phyloP scores from a whole-genome alignment of 352 stramenopile genomes.

The Phytopythium chamaehyphon region DNA sequence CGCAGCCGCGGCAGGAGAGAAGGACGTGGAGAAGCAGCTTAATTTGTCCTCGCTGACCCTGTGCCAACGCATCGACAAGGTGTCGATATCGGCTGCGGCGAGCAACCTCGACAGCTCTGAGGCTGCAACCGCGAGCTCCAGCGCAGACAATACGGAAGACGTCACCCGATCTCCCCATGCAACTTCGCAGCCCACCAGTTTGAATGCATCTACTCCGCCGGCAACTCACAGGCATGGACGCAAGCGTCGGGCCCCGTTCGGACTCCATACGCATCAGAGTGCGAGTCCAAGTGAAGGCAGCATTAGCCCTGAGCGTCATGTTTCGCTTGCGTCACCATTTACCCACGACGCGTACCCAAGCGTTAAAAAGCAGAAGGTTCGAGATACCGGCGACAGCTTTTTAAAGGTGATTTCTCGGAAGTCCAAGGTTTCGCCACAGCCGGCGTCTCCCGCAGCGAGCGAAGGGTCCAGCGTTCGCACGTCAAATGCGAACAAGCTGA shows the following conservation, averaged over 20 bases:
- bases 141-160: background rate
- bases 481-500: background rate
- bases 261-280: background rate
- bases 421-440: conserved; percentile 16
- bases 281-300: background rate
- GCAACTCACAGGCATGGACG: background rate
- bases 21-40: conserved; percentile 17
- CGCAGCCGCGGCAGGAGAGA: conserved; percentile 1
- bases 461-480: background rate
- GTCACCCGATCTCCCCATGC: background rate
- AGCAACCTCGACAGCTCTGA: background rate
- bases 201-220: conserved; percentile 1
- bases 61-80: conserved; percentile 71
- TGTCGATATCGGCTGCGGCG: conserved; percentile 56
- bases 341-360: conserved; percentile 36
- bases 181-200: background rate
- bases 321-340: background rate
- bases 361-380: conserved; percentile 53
- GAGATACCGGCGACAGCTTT: conserved; percentile 33
- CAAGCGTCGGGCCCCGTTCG: conserved; percentile 2
- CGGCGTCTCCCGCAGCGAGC: conserved; percentile 7
- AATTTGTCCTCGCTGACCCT: conserved; percentile 53
- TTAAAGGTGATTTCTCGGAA: conserved; percentile 38
- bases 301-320: conserved; percentile 5
- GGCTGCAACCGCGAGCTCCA: background rate